Percentiles rank a stretch among this genome's conserved stretches.
These are phyloP conservation scores for Thelonectria olida DNA, from an alignment of 2,329 filamentous ascomycete species.

Conservation along the genomic window DNA sequence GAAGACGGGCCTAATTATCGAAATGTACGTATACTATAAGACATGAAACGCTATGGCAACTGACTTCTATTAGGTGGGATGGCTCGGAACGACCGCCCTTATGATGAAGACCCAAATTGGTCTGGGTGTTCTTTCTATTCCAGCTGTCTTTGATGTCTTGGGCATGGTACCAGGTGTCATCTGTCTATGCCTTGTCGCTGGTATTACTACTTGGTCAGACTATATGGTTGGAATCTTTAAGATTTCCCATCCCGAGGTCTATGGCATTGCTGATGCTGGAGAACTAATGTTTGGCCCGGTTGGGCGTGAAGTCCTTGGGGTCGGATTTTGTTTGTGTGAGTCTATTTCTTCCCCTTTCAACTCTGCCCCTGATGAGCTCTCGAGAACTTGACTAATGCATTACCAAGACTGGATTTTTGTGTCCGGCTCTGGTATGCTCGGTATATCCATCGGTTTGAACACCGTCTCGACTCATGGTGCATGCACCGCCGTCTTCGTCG, in stretches of 20 bases:
- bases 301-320: slow-evolving; percentile 52
- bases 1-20: no score
- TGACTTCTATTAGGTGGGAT: no score
- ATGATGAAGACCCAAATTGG: slow-evolving; percentile 57
- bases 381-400: not conserved
- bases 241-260: slow-evolving; percentile 57
- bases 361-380: no score
- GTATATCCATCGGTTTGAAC: slow-evolving; percentile 49
- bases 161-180: slow-evolving; percentile 58
- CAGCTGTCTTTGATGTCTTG: slow-evolving; percentile 52
- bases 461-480: slow-evolving; percentile 46
- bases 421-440: slow-evolving; percentile 50
- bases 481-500: slow-evolving; percentile 50
- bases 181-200: slow-evolving; percentile 48
- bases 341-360: no score
- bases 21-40: no score
- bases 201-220: slow-evolving; percentile 57
- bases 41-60: no score
- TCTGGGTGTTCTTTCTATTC: slow-evolving; percentile 57
- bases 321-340: slow-evolving; percentile 46
- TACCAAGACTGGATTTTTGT: slow-evolving; percentile 48
- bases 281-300: slow-evolving; percentile 55
- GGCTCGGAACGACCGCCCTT: slow-evolving; percentile 50
- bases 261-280: slow-evolving; percentile 62
- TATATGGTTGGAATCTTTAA: slow-evolving; percentile 60